Evolutionary conservation across 2,329 filamentous ascomycete species (phyloP).

Genomic region (Fusarium coicis): DNA sequence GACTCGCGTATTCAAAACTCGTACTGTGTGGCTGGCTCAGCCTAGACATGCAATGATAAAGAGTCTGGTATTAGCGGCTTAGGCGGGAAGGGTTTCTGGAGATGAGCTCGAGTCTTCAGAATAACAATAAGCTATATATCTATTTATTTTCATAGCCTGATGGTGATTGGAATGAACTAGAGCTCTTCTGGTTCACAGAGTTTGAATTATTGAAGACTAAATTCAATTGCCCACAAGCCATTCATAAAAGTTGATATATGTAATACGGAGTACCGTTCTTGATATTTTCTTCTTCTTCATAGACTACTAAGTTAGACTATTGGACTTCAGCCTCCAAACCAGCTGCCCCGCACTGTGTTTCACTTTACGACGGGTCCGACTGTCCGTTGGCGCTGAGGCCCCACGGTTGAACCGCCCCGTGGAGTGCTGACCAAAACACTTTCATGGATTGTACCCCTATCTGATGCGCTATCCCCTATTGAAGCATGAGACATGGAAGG

Average conservation of each 20-base stretch:
- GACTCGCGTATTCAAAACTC: slow-evolving; percentile 1
- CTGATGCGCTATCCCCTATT: slow-evolving; percentile 39
- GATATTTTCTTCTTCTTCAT: neutral
- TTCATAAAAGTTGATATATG: neutral
- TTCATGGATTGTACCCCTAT: slow-evolving; percentile 37
- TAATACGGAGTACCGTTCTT: neutral
- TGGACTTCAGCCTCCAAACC: slow-evolving; percentile 2
- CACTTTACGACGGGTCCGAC: slow-evolving; percentile 23
- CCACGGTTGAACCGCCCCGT: slow-evolving; percentile 7
- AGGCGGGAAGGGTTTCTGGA: slow-evolving; percentile 9
- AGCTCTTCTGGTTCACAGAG: too few species aligned
- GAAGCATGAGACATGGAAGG: slow-evolving; percentile 27
- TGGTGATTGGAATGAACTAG: neutral
- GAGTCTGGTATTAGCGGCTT: slow-evolving; percentile 20
- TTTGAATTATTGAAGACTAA: neutral
- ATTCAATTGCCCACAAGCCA: neutral
- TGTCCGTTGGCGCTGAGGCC: slow-evolving; percentile 27
- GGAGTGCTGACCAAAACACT: slow-evolving; percentile 29
- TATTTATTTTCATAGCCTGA: neutral
- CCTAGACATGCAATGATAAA: slow-evolving; percentile 9
- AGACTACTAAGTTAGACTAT: too few species aligned
- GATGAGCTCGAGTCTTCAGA: neutral
- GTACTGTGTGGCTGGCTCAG: slow-evolving; percentile 32
- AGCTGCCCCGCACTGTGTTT: slow-evolving; percentile 38
- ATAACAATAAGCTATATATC: neutral